Percentiles rank a stretch among this genome's conserved stretches.
These are phyloP conservation scores for Aspergillus neoniger DNA, from an alignment of 2,329 filamentous ascomycete genomes.

Conservation along the genomic window DNA sequence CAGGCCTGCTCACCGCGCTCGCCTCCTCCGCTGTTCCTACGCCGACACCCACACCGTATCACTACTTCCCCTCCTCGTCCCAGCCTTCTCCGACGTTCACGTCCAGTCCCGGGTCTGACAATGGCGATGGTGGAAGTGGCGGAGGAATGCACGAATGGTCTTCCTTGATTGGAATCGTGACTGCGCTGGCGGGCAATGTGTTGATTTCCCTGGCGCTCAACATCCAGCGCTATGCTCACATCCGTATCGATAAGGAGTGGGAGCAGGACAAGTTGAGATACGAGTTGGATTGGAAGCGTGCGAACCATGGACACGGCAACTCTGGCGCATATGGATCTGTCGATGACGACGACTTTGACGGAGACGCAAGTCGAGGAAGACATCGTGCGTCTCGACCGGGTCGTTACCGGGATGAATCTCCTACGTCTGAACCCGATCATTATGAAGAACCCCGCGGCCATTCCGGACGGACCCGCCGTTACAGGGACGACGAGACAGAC, in stretches of 20 bases:
- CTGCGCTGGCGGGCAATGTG: slow-evolving; percentile 88
- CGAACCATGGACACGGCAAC: slow-evolving; percentile 21
- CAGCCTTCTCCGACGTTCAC: slow-evolving; percentile 19
- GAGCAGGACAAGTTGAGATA: slow-evolving; percentile 59
- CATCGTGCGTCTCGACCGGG: slow-evolving; percentile 10
- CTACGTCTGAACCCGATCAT: slow-evolving; percentile 30
- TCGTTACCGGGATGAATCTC: slow-evolving; percentile 23
- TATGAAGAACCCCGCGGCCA: slow-evolving; percentile 33
- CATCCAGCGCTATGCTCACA: slow-evolving; percentile 93
- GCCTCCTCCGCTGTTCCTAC: slow-evolving; percentile 26
- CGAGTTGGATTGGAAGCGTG: slow-evolving; percentile 56
- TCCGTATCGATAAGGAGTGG: slow-evolving; percentile 73
- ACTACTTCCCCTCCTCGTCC: slow-evolving; percentile 20
- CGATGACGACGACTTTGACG: slow-evolving; percentile 20
- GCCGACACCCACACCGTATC: slow-evolving; percentile 20
- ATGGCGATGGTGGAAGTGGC: slow-evolving; percentile 23
- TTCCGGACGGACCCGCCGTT: slow-evolving; percentile 18
- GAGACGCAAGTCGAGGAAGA: slow-evolving; percentile 11
- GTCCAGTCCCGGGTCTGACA: slow-evolving; percentile 19
- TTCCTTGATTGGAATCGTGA: slow-evolving; percentile 90
- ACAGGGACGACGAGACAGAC: slow-evolving; percentile 47
- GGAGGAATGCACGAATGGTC: slow-evolving; percentile 64
- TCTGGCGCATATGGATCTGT: slow-evolving; percentile 49
- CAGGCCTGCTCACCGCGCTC: slow-evolving; percentile 32
- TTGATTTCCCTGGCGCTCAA: slow-evolving; percentile 95